Conservation (phyloP, 1,139 yeast genomes). For the Oligophagozyma castellii region DNA sequence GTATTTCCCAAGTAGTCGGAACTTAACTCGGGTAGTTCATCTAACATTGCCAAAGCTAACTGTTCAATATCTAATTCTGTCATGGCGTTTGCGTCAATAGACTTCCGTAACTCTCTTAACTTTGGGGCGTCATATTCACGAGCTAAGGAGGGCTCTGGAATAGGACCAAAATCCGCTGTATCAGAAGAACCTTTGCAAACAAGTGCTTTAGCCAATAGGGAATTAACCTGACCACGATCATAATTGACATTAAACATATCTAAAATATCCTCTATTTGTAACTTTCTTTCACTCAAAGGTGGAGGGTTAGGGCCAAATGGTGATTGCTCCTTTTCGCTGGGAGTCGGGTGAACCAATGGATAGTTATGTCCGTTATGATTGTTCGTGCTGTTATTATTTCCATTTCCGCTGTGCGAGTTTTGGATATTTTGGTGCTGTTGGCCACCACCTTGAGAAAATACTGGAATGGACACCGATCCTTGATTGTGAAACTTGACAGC, state of each 20-base stretch:
- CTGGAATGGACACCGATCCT: conserved; percentile 22
- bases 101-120: conserved; percentile 44
- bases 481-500: conserved; percentile 24
- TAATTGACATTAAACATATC: conserved; percentile 17
- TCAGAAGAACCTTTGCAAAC: conserved; percentile 26
- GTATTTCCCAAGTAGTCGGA: conserved; percentile 94
- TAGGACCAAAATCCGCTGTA: conserved; percentile 46
- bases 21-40: conserved; percentile 81
- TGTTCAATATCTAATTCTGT: conserved; percentile 56
- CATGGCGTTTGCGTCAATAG: conserved; percentile 31
- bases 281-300: conserved; percentile 9
- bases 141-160: conserved; percentile 44
- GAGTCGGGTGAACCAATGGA: conserved; percentile 9
- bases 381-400: conserved; percentile 8
- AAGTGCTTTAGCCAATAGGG: conserved; percentile 28
- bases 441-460: conserved; percentile 15
- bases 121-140: conserved; percentile 83
- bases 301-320: conserved; percentile 26
- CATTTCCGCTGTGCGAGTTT: conserved; percentile 2
- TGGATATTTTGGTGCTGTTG: conserved; percentile 7
- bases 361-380: too few species aligned
- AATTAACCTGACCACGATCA: conserved; percentile 17
- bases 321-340: conserved; percentile 22
- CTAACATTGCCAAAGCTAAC: conserved; percentile 70
- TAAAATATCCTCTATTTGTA: conserved; percentile 14